Evolutionary conservation across 2,329 filamentous ascomycete genomes (phyloP).

Genomic region (Blastomyces silverae): DNA sequence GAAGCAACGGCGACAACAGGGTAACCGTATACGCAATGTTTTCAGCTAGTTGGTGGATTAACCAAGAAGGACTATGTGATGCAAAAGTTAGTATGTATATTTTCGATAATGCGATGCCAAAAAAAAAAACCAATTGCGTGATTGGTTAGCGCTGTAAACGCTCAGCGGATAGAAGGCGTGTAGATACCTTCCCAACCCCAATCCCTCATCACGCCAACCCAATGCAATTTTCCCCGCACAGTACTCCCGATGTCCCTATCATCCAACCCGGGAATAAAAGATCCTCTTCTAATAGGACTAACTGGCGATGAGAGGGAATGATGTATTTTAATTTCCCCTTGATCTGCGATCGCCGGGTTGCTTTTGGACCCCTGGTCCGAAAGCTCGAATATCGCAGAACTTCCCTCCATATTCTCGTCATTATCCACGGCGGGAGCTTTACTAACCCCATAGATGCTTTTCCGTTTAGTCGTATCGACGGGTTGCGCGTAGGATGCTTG

Average conservation of each 20-base stretch:
- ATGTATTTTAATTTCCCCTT: constrained; percentile 14
- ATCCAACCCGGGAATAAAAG: constrained; percentile 32
- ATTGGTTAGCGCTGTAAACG: neutral
- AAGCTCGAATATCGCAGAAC: neutral
- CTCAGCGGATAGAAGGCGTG: neutral
- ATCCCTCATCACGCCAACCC: constrained; percentile 65
- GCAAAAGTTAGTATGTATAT: neutral
- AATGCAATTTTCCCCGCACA: constrained; percentile 60
- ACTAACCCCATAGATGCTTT: constrained; percentile 2
- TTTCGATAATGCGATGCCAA: neutral
- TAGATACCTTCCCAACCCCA: constrained; percentile 62
- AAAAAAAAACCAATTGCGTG: neutral
- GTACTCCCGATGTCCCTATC: constrained; percentile 55
- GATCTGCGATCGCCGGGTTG: constrained; percentile 23
- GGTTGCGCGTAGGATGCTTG: constrained; percentile 24
- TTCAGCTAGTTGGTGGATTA: neutral
- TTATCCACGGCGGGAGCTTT: neutral
- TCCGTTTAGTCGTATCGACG: constrained; percentile 21
- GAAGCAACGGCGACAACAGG: neutral
- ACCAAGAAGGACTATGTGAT: constrained; percentile 5
- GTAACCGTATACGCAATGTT: neutral
- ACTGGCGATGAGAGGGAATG: constrained; percentile 11
- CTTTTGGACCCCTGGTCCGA: neutral
- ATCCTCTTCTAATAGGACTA: constrained; percentile 26
- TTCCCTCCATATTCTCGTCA: neutral